Evolutionary conservation across 495 filamentous ascomycete genomes (phyloP).

Genomic region (Physcia stellaris): DNA sequence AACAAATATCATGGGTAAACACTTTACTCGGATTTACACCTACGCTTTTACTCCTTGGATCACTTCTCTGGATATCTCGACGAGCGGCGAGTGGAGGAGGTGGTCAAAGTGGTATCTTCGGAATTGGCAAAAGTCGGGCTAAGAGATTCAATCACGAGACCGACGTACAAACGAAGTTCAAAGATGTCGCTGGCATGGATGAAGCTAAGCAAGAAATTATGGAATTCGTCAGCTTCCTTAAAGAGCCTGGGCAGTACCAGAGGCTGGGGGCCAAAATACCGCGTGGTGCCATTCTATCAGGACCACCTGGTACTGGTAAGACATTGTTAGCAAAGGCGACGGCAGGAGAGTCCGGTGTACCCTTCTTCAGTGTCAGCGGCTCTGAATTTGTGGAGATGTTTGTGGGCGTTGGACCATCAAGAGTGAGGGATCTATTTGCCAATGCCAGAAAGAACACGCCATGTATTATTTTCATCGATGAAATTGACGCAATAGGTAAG

Average conservation of each 20-base stretch:
- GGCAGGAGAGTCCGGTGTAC: constrained; percentile 91
- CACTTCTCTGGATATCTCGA: constrained; percentile 57
- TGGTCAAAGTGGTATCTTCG: constrained; percentile 72
- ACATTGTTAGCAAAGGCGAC: constrained; percentile 94
- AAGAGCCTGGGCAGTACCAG: constrained; percentile 79
- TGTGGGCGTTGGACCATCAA: constrained; percentile 90
- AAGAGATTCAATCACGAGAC: constrained; percentile 96
- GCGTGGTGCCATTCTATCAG: constrained; percentile 88
- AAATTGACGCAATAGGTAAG: constrained; percentile 96
- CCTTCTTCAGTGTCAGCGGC: constrained; percentile 95
- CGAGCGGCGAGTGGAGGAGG: constrained; percentile 50
- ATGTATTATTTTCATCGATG: constrained; percentile 98
- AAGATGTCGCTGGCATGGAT: constrained; percentile 96
- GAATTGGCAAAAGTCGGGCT: constrained; percentile 86
- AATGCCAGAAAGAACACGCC: constrained; percentile 91
- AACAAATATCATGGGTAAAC: constrained; percentile 52
- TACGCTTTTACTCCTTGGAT: constrained; percentile 70
- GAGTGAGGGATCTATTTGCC: constrained; percentile 88
- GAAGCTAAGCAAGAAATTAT: constrained; percentile 97
- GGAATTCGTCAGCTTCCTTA: constrained; percentile 96
- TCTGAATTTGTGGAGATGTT: constrained; percentile 99
- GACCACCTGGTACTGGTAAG: constrained; percentile 96
- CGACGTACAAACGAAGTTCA: constrained; percentile 89
- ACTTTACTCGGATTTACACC: constrained; percentile 66
- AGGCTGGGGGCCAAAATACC: constrained; percentile 94